Base-by-base conservation (phyloP, 306 rosid genomes). In the Sicyos edulis region DNA sequence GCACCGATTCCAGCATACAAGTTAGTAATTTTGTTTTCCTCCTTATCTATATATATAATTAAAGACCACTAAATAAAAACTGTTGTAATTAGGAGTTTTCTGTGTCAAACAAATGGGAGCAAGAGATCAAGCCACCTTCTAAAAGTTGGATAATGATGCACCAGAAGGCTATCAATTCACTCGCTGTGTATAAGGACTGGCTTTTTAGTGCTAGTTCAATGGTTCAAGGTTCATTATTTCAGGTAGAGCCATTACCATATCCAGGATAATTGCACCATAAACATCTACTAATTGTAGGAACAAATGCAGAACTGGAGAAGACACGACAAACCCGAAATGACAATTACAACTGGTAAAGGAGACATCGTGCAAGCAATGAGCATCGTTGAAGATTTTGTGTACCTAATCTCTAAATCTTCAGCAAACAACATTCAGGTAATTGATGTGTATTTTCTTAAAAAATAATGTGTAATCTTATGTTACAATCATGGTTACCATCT, bases 1-100 rank as follows among this genome's bases (percentile, higher is more conserved):
- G 91, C 85, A 78, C 86, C 49, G 85, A 89, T 80, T 84, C 96
- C 78, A 87, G 92, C 85, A 87, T 89, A 80, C 88, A 84, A 83
- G 96, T 87, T 71, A 59, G 83, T 77, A n/a, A n/a, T n/a, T n/a
- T 61, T 60, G 57, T 54, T 52, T 20, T 4, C 1, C 21, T 11
- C 2, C 4, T 11, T 16, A 58, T 49, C 21, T 14, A 58, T 19
- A 75, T 50, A 75, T 60, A 52, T 32, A 32, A 12, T 54, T 26
- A 69, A 68, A 64, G 57, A 73, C 51, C 74, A 20, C 63, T 70
- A 61, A 83, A 40, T 17, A 79, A 19, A 63, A 60, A 29, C 58
- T 73, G 53, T 72, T 76, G 73, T 74, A 1, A 66, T 75, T 65
- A 89, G 96, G 91, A 85, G 83, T 85, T 84, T 65, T 87, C 90